Conservation (phyloP, 805 yeast species). For the Teunomyces lycoperdinae region DNA sequence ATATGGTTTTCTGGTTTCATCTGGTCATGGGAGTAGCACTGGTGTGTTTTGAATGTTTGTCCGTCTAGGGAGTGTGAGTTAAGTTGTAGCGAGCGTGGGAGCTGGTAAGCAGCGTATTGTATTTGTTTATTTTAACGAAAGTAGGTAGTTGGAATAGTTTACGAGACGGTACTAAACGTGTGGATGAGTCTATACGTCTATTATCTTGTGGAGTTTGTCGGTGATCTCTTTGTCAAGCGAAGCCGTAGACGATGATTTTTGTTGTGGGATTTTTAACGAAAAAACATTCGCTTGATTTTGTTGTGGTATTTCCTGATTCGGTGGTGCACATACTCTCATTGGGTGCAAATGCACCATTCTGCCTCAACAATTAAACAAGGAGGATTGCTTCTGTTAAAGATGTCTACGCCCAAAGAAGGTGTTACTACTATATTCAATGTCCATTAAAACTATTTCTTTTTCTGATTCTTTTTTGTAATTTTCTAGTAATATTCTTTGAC, state of each 20-base stretch:
- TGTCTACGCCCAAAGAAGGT: not conserved
- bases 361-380: not conserved
- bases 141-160: not conserved
- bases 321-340: not conserved
- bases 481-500: not conserved
- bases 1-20: constrained; percentile 2
- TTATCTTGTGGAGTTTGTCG: no score
- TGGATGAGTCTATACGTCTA: no score
- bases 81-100: constrained; percentile 1
- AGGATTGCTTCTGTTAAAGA: not conserved
- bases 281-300: not conserved
- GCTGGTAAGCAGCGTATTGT: not conserved
- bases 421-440: not conserved
- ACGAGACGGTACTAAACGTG: no score
- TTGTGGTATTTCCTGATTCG: constrained; percentile 3
- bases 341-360: constrained; percentile 1
- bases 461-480: not conserved
- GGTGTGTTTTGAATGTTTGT: not conserved
- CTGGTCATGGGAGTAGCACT: constrained; percentile 1
- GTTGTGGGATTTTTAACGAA: constrained; percentile 1
- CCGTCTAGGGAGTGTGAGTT: not conserved
- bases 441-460: not conserved
- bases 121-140: not conserved
- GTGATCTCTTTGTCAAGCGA: not conserved
- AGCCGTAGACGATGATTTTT: not conserved